Evolutionary conservation across 176 grass and related monocot genomes (phyloP), one percentile per base, ranked within the genome.

Genomic region (Oryza nivara): DNA sequence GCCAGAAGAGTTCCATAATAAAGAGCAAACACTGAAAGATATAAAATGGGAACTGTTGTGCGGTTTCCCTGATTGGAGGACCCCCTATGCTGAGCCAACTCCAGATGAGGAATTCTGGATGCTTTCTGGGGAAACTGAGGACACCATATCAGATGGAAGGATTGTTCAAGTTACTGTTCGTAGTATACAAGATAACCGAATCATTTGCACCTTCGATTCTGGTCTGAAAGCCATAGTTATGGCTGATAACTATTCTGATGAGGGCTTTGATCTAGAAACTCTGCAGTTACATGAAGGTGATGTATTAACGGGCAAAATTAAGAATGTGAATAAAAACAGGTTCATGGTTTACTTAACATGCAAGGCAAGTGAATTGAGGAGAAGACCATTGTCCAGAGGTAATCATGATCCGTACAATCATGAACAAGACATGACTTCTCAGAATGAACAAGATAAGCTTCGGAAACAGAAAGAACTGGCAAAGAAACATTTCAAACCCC

Each of bases 61-160:
- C 32, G 97, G 97, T 76, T 99, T 96, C 67, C 38, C 30, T 30
- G 97, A 99, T 74, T 85, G 85, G 84, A 91, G 93, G 84, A 81
- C 8, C n/a, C 72, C 56, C n/a, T 96, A 79, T 82, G 82, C 75
- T 7, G 97, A 99, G 41, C 97, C 91, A 67, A 93, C 54, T 67
- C 77, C 91, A 40, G 93, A 99, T 15, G 92, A 99, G 79, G 92
- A 96, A 81, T 99, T 99, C 75, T 90, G 87, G 83, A 89, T 99
- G 97, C 92, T 99, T 74, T 94, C 93, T 76, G 97, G 97, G 70
- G 97, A 99, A 92, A 94, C 93, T 75, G 93, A 96, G 30, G 93
- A 99, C 75, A 91, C 88, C 52, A 93, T 99, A 86, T 87, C 97
- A 41, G 97, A 99, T 76, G 97, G 97, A 80, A 99, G 90, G 78